phyloP scores from a whole-genome alignment of 306 rosid genomes.

The Quercus dentata region DNA sequence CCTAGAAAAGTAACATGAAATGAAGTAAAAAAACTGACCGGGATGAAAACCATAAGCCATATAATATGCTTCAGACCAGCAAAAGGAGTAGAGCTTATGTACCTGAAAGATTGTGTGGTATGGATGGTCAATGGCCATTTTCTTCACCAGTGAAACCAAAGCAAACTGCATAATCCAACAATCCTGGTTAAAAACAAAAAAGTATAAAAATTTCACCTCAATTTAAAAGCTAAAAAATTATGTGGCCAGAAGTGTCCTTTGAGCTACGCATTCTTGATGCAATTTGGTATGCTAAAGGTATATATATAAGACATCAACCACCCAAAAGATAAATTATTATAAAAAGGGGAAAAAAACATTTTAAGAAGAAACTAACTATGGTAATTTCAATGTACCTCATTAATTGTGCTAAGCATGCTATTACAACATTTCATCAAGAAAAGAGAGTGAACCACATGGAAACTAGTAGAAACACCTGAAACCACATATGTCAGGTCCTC shows the following conservation, averaged over 20 bases:
- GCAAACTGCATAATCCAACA: constrained; percentile 64
- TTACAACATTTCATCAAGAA: no score
- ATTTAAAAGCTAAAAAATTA: constrained; percentile 70
- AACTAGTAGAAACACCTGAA: not conserved
- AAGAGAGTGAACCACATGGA: not conserved
- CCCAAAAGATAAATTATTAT: no score
- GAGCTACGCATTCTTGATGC: constrained; percentile 95
- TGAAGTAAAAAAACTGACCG: no score
- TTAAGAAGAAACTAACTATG: no score
- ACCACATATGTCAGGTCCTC: no score
- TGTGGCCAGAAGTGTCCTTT: constrained; percentile 68
- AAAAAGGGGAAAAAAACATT: no score
- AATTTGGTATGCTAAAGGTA: constrained; percentile 85
- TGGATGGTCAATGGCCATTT: constrained; percentile 89
- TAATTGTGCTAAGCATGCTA: no score
- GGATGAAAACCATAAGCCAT: no score
- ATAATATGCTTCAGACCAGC: not conserved
- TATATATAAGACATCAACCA: not conserved
- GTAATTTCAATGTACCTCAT: no score
- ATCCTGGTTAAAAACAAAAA: constrained; percentile 1
- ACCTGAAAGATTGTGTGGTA: constrained; percentile 95
- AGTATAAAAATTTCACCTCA: not conserved
- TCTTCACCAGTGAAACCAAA: constrained; percentile 85
- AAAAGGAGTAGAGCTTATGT: not conserved
- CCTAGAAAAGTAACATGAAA: no score